Base-by-base conservation (phyloP, 768 basidiomycete genomes). In the Termitomyces sp. region DNA sequence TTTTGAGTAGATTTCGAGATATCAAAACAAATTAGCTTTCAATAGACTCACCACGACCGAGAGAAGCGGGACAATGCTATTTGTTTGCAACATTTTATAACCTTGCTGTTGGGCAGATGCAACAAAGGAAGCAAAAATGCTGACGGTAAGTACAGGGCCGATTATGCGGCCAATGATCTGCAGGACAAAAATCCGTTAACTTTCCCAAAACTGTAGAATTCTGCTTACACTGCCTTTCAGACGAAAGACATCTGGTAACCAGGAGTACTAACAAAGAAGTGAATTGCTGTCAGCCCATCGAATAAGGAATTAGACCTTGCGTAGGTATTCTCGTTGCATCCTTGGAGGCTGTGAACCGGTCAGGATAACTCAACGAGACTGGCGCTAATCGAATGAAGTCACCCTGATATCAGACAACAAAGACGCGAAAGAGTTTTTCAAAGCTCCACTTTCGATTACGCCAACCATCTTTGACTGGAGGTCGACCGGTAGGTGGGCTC, bases 201-300 rank as follows among this genome's bases (percentile, higher is more conserved):
- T 58, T 42, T 51, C 37, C 6, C 24, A 39, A 39, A 46, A 27
- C 50, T 49, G 46, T 12, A 31, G 27, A 18, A 18, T 30, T 33
- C 30, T n/a, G 76, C 87, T 65, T 69, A 93, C 90, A 63, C 88
- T 92, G 64, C 91, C 89, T 77, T 93, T 86, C 62, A 94, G 57
- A 42, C 93, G 83, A 46, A 95, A 76, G 20, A 95, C 90, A 71
- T 95, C 93, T 2, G 93, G 91, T 13, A 95, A 76, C 93, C 93
- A 95, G 16, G 90, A 91, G 69, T 91, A 93, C 89, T 91, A 18
- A 54, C 18, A 33, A 41, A 45, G n/a, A 47, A 33, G 30, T 55
- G 22, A 59, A 41, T 44, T 50, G 1, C 16, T 50, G 30, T 50
- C 27, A 31, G 9, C 1, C 39, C 3, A 48, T 44, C 6, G 31